These are phyloP conservation scores for Phytophthora pini DNA, from an alignment of 352 stramenopile genomes.

Conservation along the genomic window DNA sequence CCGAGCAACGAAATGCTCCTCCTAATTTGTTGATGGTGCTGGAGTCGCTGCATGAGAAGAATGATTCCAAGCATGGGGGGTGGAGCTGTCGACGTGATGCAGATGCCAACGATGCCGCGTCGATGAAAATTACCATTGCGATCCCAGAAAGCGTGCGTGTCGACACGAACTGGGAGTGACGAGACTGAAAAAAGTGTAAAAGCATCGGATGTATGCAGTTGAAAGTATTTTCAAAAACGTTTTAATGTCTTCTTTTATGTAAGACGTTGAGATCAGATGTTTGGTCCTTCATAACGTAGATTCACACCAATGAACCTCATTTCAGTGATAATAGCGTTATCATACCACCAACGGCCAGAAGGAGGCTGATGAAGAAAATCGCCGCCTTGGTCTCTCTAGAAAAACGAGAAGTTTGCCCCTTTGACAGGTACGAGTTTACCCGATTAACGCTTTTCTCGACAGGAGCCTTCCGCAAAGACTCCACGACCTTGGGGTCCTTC, in stretches of 20 bases:
- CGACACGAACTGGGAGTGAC: conserved; percentile 49
- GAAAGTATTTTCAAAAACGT: no score
- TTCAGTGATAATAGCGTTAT: no score
- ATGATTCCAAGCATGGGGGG: conserved; percentile 52
- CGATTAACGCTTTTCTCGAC: neutral
- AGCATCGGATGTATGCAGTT: neutral
- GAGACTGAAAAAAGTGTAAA: conserved; percentile 1
- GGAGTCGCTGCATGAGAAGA: conserved; percentile 58
- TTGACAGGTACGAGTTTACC: neutral
- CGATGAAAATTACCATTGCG: conserved; percentile 56
- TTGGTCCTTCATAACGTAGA: no score
- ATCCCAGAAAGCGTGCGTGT: conserved; percentile 47
- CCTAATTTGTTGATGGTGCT: conserved; percentile 48
- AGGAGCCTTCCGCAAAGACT: neutral
- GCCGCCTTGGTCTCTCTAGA: no score
- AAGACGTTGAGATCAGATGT: no score
- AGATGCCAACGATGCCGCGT: conserved; percentile 37
- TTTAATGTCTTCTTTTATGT: no score
- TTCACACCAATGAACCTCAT: no score
- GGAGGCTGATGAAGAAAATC: no score
- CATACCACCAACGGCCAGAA: no score
- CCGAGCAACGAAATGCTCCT: conserved; percentile 50
- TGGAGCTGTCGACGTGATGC: conserved; percentile 58
- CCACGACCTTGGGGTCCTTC: neutral
- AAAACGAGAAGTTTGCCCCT: neutral